Conservation (phyloP, 139 green algal genomes). For the Chara braunii region DNA sequence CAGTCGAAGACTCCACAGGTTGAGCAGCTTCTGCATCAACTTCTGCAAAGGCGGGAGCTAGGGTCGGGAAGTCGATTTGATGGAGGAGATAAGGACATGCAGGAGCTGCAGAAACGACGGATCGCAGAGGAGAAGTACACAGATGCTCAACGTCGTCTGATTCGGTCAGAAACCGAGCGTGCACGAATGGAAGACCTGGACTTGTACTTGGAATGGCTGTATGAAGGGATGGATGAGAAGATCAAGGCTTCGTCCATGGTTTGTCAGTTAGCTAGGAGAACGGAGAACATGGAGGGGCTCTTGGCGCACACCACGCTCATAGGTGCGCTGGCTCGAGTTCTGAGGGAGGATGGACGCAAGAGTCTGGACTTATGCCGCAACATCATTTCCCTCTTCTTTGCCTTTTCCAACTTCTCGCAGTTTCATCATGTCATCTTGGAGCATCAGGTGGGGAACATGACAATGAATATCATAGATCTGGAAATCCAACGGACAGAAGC, state of each 20-base stretch:
- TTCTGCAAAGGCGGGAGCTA: no score
- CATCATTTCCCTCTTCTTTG: constrained; percentile 65
- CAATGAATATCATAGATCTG: constrained; percentile 70
- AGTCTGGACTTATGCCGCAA: constrained; percentile 68
- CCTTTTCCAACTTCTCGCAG: constrained; percentile 63
- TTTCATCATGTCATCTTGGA: constrained; percentile 65
- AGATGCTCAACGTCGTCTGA: no score
- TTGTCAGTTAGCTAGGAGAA: constrained; percentile 15
- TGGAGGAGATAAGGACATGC: no score
- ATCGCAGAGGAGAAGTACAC: no score
- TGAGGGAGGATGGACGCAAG: constrained; percentile 69
- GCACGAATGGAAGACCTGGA: constrained; percentile 15
- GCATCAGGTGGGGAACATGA: constrained; percentile 65
- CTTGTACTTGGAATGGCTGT: constrained; percentile 53
- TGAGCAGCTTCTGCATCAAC: no score
- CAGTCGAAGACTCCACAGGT: no score
- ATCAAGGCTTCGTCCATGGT: not conserved
- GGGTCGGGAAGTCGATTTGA: no score
- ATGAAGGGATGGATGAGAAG: constrained; percentile 64
- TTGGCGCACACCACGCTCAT: constrained; percentile 63
- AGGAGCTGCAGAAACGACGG: no score
- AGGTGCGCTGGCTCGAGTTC: constrained; percentile 57
- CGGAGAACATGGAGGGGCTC: constrained; percentile 43
- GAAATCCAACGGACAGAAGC: constrained; percentile 54
- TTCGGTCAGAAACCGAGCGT: no score